Base-by-base conservation (phyloP, 345 rosid genomes). In the Brassica juncea region DNA sequence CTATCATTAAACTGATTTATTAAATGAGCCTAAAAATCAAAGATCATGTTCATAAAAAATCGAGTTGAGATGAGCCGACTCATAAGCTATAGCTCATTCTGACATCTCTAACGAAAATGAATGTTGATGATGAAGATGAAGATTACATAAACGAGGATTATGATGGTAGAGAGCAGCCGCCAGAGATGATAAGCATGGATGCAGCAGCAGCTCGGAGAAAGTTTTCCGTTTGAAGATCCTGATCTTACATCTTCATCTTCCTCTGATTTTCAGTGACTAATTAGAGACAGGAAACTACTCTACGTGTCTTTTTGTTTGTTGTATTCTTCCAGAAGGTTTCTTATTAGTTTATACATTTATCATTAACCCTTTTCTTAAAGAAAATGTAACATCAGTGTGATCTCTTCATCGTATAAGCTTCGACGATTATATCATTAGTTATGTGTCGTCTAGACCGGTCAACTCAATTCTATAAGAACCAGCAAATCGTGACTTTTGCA, bases 241-340 rank as follows among this genome's bases (percentile, higher is more conserved):
- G 76, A 73, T 69, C 49, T 78, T 34, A 82, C 78, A 15, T 86
- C 91, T 55, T 86, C 91, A 6, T 81, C 83, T 0, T 81, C 84
- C 0, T 76, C 84, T 47, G 90, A 80, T 64, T 88, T 74, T 82
- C 70, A 86, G 85, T 76, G 82, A 92, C 63, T 92, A 71, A 85
- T 72, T 55, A 68, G 78, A 32, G 19, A 49, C 57, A 68, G 35
- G 70, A 58, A 66, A 19, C 60, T 30, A 69, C 34, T 49, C 9
- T 1, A 39, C 68, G 42, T 72, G 25, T 71, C 25, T 34, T 57
- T 58, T 12, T 58, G 55, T 68, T 37, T 49, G 6, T 65, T 64
- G 59, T 80, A 49, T 79, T 79, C 34, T 79, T 78, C 30, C 39
- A n/a, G 5, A 27, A 25, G 16, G 8, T 27, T 11, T 12, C 32